Evolutionary conservation across 257 asterid genomes (phyloP), one percentile per base, ranked within the genome.

Genomic region (Verbascum thapsus): DNA sequence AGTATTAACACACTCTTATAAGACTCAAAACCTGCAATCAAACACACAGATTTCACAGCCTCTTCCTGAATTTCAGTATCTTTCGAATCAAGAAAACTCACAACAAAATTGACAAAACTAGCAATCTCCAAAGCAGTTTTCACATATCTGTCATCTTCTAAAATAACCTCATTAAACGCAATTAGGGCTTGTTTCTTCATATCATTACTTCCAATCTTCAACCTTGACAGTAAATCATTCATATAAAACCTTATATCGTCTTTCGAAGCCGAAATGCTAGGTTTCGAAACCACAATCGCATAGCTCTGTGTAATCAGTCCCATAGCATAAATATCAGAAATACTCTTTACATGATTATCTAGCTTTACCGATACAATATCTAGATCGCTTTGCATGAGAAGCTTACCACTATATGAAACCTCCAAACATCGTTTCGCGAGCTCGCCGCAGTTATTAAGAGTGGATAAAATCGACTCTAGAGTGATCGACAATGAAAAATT

Each of bases 371-470:
- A 70, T 4, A 73, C 59, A 39, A 81, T 73, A 64, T 84, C 86
- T 30, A 84, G 81, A 75, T 84, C 83, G 52, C 91, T 84, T 43
- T 79, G 81, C 86, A 80, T 84, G 23, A 72, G 83, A 5, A 84
- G 71, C 76, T 84, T 84, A 38, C 91, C 88, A 53, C 84, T 71
- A 26, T 66, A 84, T 13, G 88, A 77, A 16, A 71, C 32, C 1
- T 74, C 75, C 41, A 73, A 52, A 41, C 91, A 84, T 55, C 64
- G 23, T 20, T 44, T 48, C 0, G 81, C 80, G 34, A 76, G 82
- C 12, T 61, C 71, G 23, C 67, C 56, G 42, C 85, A 76, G 1
- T 39, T 63, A 19, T 65, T 51, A 1, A 84, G 64, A 0, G 84
- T 77, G 4, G 43, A 42, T 22, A 22, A 34, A 47, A 84, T 75